Percentiles rank a stretch among this genome's conserved stretches.
Conservation (phyloP, 495 filamentous ascomycete genomes). For the Sporormia fimetaria region DNA sequence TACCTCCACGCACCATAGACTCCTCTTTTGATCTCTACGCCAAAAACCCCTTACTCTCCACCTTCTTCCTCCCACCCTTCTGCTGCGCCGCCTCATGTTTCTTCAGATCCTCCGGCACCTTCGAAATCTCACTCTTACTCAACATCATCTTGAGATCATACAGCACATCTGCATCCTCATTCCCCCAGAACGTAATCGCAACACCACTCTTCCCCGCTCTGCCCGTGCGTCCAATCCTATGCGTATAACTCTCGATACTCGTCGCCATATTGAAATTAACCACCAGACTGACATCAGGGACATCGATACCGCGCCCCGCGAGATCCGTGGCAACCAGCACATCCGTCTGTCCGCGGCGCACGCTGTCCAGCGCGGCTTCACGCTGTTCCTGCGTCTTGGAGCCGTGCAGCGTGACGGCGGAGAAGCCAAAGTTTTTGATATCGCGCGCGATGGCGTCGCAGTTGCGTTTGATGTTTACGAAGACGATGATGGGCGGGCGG, state of each 20-base stretch:
- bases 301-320: conserved; percentile 95
- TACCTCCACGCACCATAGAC: neutral
- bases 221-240: conserved; percentile 95
- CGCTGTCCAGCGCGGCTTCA: conserved; percentile 81
- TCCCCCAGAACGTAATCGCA: conserved; percentile 90
- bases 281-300: conserved; percentile 84
- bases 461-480: conserved; percentile 99
- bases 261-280: conserved; percentile 99
- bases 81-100: conserved; percentile 93
- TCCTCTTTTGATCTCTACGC: conserved; percentile 43
- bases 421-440: conserved; percentile 91
- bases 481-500: conserved; percentile 89
- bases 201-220: conserved; percentile 97
- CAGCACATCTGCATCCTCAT: conserved; percentile 85
- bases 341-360: conserved; percentile 67
- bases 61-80: conserved; percentile 49
- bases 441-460: conserved; percentile 92
- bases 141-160: conserved; percentile 97
- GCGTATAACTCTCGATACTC: conserved; percentile 90
- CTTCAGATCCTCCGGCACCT: conserved; percentile 85
- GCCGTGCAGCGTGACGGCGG: conserved; percentile 83
- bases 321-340: conserved; percentile 97
- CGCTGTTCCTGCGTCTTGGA: conserved; percentile 95
- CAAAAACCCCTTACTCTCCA: conserved; percentile 50
- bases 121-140: conserved; percentile 76